Evolutionary conservation across 805 yeast genomes (phyloP), one percentile per base, ranked within the genome.

Genomic region (Cyberlindnera suaveolens): DNA sequence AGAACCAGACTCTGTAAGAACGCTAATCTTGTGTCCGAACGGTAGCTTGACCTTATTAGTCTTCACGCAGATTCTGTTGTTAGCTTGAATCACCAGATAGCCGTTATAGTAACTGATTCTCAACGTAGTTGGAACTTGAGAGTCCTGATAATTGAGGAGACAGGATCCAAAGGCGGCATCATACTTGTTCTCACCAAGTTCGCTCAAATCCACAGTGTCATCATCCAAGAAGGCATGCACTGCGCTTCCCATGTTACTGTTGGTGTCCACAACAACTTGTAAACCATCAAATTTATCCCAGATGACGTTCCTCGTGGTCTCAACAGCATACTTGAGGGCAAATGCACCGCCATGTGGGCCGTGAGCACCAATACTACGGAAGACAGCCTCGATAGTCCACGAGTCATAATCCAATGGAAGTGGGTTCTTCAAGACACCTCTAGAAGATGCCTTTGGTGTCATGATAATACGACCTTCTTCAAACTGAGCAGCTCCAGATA

Each of bases 111-210:
- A 82, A 8, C 82, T 77, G 13, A 85, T 50, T 62, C 88, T 75
- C n/a, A 83, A 41, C 1, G 85, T 81, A 19, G 75, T 66, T 10
- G 95, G 95, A 6, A 83, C 85, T 48, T 77, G 76, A 0, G 87
- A 77, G 52, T 78, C 80, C 58, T 83, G 82, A 52, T 75, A 85
- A 9, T 68, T 66, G 50, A 80, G 60, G n/a, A 66, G 60, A 63
- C 87, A 81, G 11, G 75, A 68, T 1, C 82, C 84, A 48, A 80
- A 65, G 0, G 77, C 58, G 31, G 55, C 46, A 3, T 57, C 53
- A 42, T 66, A 62, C 9, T 65, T 42, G 4, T 52, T 54, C 3
- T 53, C 51, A 2, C 47, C 47, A 3, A n/a, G 27, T 13, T 32
- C 43, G 33, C 37, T 60, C 60, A 66, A 57, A 10, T 59, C 61